Evolutionary conservation across 2,329 filamentous ascomycete species (phyloP), one percentile per base, ranked within the genome.

Genomic region (Xylaria arbuscula): DNA sequence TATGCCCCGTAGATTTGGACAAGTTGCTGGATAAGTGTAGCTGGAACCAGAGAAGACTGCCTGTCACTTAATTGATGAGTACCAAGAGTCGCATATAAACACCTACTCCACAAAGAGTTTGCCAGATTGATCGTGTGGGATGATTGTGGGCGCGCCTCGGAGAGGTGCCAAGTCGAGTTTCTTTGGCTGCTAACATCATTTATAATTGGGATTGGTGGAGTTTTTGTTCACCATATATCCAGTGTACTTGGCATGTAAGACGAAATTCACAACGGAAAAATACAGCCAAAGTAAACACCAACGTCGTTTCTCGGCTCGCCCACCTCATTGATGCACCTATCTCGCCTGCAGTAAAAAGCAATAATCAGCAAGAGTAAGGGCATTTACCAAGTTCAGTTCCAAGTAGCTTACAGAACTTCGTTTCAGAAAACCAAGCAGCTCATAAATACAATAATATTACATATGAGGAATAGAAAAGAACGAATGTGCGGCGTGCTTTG

Each of bases 171-270:
- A 36, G 24, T 51, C 10, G 22, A 64, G 48, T 24, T 55, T 62
- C 17, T 58, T 51, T 10, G n/a, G 38, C 40, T 10, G 32, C n/a
- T 6, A 45, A 53, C 5, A 51, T 24, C 15, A 24, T 50, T 17
- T 48, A 28, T 28, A 28, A 28, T 28, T 17, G 8, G 32, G 45
- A 66, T 68, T 68, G 66, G 66, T 68, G 66, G 66, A 6, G 50
- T 62, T 62, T 17, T 47, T 38, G 34, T 42, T 60, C 24, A 22
- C 24, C 19, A 59, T 36, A 15, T 28, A 28, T 10, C 48, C 32
- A 38, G 19, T 28, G 6, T 55, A 17, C 62, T 68, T 66, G 62
- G 51, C 62, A 54, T 19, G 15, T 19, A 10, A 48, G 28, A 38
- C 22, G 15, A 42, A 62, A 28, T 38, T 7, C 42, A 1, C 15